Conservation (phyloP, 495 filamentous ascomycete genomes). For the Penicillium crystallinum region DNA sequence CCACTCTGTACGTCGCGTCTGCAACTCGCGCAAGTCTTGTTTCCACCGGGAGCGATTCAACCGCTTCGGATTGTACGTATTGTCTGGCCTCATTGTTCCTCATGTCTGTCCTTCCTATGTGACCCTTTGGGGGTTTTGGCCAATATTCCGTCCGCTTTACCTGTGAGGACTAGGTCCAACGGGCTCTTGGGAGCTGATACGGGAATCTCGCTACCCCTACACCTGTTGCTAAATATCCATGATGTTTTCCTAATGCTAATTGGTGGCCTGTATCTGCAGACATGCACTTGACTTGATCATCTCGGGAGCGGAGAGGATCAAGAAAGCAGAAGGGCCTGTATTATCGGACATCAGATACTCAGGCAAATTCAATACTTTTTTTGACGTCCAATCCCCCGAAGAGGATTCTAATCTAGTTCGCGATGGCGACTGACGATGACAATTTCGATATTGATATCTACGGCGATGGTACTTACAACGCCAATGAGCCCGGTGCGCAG, state of each 20-base stretch:
- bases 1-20: constrained; percentile 19
- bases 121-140: constrained; percentile 6
- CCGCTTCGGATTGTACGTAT: constrained; percentile 47
- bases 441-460: constrained; percentile 99
- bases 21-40: constrained; percentile 21
- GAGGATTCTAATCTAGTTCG: constrained; percentile 28
- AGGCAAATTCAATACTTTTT: constrained; percentile 24
- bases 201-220: not conserved
- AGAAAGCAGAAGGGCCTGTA: constrained; percentile 33
- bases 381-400: constrained; percentile 9
- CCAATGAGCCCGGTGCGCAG: constrained; percentile 46
- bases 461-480: constrained; percentile 62
- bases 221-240: constrained; percentile 9
- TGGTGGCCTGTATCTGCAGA: constrained; percentile 35
- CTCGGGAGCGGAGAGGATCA: constrained; percentile 24
- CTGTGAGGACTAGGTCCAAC: not conserved
- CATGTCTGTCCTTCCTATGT: constrained; percentile 12
- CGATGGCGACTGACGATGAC: constrained; percentile 76
- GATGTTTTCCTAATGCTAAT: constrained; percentile 36
- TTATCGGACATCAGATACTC: constrained; percentile 25
- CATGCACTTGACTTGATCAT: constrained; percentile 41
- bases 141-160: constrained; percentile 6
- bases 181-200: not conserved
- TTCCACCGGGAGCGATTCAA: constrained; percentile 20
- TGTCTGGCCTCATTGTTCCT: constrained; percentile 21